Conservation (phyloP, 106 monocot species). For the Dendrobium huoshanense region DNA sequence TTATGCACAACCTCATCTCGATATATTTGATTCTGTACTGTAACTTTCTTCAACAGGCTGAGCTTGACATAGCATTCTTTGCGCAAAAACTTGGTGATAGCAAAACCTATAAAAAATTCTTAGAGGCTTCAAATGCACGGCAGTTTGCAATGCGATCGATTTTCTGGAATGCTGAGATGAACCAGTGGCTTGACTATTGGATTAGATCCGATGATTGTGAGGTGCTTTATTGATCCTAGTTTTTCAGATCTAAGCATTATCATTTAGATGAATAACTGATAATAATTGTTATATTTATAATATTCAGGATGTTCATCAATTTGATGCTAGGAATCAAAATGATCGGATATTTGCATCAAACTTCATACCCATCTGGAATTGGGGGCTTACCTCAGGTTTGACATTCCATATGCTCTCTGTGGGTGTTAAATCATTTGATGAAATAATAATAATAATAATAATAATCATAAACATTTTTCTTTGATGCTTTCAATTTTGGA, state of each 20-base stretch:
- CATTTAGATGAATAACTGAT: neutral
- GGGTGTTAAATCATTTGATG: neutral
- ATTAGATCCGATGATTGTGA: conserved; percentile 13
- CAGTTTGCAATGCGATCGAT: conserved; percentile 31
- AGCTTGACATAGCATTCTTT: conserved; percentile 56
- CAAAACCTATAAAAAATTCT: conserved; percentile 25
- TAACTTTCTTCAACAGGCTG: conserved; percentile 39
- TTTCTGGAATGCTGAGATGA: conserved; percentile 59
- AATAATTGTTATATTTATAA: neutral
- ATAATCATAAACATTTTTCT: neutral
- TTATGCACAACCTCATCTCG: neutral
- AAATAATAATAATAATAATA: neutral
- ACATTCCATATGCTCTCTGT: neutral
- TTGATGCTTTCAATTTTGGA: neutral
- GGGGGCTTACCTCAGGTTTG: conserved; percentile 47
- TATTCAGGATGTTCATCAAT: conserved; percentile 59
- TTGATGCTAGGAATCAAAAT: conserved; percentile 52
- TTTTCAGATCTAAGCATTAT: neutral
- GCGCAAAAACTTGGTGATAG: conserved; percentile 34
- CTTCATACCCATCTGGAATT: conserved; percentile 78
- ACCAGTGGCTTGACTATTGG: conserved; percentile 80
- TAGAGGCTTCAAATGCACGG: conserved; percentile 32
- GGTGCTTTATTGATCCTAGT: conserved; percentile 7
- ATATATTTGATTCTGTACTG: neutral
- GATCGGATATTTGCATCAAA: conserved; percentile 76